Evolutionary conservation across 208 protist species (phyloP), one percentile per base, ranked within the genome.

Genomic region (Leptomonas pyrrhocoris): DNA sequence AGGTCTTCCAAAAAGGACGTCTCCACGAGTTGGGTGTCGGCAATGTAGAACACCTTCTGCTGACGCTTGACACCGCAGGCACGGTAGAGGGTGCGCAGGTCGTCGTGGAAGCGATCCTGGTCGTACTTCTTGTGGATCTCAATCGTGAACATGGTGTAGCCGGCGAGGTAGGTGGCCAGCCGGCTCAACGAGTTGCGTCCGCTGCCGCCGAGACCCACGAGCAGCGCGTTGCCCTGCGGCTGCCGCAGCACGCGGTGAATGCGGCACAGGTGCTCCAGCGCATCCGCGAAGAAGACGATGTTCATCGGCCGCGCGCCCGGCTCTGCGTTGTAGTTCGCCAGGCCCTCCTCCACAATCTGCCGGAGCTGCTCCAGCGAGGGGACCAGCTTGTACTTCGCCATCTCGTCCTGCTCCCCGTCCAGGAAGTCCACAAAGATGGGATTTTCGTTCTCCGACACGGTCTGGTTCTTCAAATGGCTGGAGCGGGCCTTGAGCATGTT

Each of bases 251-350:
- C 96, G 61, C 99, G 88, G 65, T 96, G 86, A 68, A 99, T 99
- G 45, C 98, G 91, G 74, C 94, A 98, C 1, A 99, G 62, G 74
- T 99, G 98, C 66, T 98, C 88, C 23, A 99, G 91, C 0, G 98
- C 98, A 73, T 99, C 98, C 13, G 92, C 87, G 83, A 99, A 99
- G 58, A 99, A 95, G 54, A 99, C 98, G 16, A 99, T 88, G 62
- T 99, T 93, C 92, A 99, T 97, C 57, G 85, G 81, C 5, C 84
- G 80, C 43, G 87, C 74, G 18, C 97, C 96, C 11, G 94, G 92
- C 79, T 98, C 95, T 27, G 83, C 67, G 86, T 98, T 98, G 83
- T 94, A 97, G 60, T 98, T 93, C n/a, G 95, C 88, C 7, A 99
- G 81, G 18, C 88, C 88, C 36, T 98, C 93, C 77, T 98, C 93